Evolutionary conservation across 768 basidiomycete genomes (phyloP), one percentile per base, ranked within the genome.

Genomic region (Cantharellus anzutake): DNA sequence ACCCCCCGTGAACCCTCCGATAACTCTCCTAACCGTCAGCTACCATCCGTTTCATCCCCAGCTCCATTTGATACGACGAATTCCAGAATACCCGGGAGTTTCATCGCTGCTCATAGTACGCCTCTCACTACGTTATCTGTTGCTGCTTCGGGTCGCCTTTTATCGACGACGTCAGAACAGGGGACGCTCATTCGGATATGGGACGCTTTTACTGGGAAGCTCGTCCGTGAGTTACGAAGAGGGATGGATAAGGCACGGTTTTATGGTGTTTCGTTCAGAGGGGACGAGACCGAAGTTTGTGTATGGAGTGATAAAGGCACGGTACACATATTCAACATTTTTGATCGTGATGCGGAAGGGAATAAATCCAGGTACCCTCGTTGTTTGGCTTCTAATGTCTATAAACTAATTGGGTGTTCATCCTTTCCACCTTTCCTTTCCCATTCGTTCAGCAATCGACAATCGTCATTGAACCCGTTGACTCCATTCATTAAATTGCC

Each of bases 241-340:
- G 91, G 91, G 4, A 79, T 84, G 16, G 92, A 96, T 70, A 83
- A 87, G 66, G 91, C 91, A 38, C 83, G 86, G 66, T 92, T 94
- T 51, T 93, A 90, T 69, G 88, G 88, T 2, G 84, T 92, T 20
- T 83, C 84, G 7, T 90, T 93, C 70, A 78, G 90, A 42, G 82
- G 81, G 3, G 89, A 90, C 64, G 92, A 93, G 66, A 78, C 76
- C 60, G 87, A 91, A 64, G 72, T 94, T 0, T 88, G 86, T 66
- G 90, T 88, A 5, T 90, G 89, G 84, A 92, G 89, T 67, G 91
- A 96, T 70, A 96, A 96, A 70, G 91, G 91, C 41, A 96, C 91
- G 0, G 81, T 96, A 4, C 91, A 96, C 68, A 75, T 92, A 50
- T 94, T 93, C 70, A 81, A 84, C 50, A 74, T 94, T 34, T 11